These are phyloP conservation scores for Trypanosoma lewisi DNA, from an alignment of 208 protist genomes.

Conservation along the genomic window DNA sequence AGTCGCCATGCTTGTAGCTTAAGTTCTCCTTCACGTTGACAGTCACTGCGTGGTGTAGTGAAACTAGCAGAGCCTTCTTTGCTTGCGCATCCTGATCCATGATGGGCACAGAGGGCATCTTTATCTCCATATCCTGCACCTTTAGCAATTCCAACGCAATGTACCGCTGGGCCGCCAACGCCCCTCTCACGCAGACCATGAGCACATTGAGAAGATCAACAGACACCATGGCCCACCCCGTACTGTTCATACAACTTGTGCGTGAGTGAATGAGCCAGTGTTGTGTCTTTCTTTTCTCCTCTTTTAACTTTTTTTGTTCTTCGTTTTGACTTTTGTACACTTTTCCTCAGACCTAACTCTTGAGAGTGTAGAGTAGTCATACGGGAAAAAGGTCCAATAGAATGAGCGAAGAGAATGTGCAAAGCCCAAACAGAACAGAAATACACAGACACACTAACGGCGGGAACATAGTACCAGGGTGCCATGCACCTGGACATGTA, in stretches of 20 bases:
- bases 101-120: slow-evolving; percentile 12
- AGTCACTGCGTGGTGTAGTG: slow-evolving; percentile 27
- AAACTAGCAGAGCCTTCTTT: slow-evolving; percentile 16
- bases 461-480: too few relatives aligned
- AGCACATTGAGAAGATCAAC: slow-evolving; percentile 42
- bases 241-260: too few relatives aligned
- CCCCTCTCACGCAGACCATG: slow-evolving; percentile 34
- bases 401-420: too few relatives aligned
- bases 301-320: not conserved
- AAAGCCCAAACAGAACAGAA: too few relatives aligned
- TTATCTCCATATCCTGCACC: slow-evolving; percentile 1
- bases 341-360: too few relatives aligned
- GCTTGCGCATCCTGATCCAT: slow-evolving; percentile 30
- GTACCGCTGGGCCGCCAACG: slow-evolving; percentile 51
- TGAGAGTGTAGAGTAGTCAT: too few relatives aligned
- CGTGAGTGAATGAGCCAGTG: too few relatives aligned
- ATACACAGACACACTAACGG: too few relatives aligned
- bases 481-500: too few relatives aligned
- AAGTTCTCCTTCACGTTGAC: slow-evolving; percentile 49
- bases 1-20: slow-evolving; percentile 34
- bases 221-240: slow-evolving; percentile 23
- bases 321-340: too few relatives aligned
- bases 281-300: too few relatives aligned
- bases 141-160: slow-evolving; percentile 39
- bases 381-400: too few relatives aligned